phyloP scores from a whole-genome alignment of 768 basidiomycete species.

The Vararia minispora region DNA sequence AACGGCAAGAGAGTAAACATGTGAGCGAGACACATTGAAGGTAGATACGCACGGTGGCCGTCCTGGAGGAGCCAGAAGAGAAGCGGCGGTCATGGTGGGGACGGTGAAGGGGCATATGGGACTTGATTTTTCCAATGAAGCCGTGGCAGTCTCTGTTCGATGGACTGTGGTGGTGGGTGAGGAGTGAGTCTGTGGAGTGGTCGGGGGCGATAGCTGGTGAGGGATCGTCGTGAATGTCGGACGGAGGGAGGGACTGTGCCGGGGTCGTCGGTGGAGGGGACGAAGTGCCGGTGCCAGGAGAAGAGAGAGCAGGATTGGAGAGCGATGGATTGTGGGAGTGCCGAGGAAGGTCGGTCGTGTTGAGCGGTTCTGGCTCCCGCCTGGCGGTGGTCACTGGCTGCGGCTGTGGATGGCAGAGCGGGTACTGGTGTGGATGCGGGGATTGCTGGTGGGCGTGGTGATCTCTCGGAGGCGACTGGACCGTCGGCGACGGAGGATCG shows the following conservation, averaged over 20 bases:
- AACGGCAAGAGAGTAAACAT: conserved; percentile 18
- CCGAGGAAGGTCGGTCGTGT: conserved; percentile 23
- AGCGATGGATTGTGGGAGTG: conserved; percentile 22
- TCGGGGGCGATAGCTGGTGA: conserved; percentile 19
- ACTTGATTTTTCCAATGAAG: conserved; percentile 15
- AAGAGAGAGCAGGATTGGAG: conserved; percentile 51
- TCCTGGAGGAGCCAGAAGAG: conserved; percentile 23
- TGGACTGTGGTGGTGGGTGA: conserved; percentile 24
- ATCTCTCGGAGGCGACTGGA: too few relatives aligned
- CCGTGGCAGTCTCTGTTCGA: conserved; percentile 9
- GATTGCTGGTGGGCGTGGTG: conserved; percentile 15
- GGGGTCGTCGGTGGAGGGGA: conserved; percentile 66
- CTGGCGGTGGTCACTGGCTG: conserved; percentile 15
- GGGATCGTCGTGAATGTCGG: conserved; percentile 27
- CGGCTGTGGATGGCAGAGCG: conserved; percentile 19
- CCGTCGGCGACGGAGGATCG: too few relatives aligned
- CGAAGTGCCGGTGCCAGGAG: conserved; percentile 57
- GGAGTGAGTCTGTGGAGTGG: conserved; percentile 24
- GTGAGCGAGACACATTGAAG: conserved; percentile 1
- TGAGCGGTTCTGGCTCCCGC: conserved; percentile 23
- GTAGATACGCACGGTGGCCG: conserved; percentile 18
- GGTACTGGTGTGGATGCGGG: conserved; percentile 20
- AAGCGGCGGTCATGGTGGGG: conserved; percentile 15
- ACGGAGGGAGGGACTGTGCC: conserved; percentile 33
- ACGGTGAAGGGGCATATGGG: conserved; percentile 13